A percentile compares a stretch with the other conserved stretches of the same genome.
phyloP scores from a whole-genome alignment of 441 rosid species.

The Euphorbia celastroides region DNA sequence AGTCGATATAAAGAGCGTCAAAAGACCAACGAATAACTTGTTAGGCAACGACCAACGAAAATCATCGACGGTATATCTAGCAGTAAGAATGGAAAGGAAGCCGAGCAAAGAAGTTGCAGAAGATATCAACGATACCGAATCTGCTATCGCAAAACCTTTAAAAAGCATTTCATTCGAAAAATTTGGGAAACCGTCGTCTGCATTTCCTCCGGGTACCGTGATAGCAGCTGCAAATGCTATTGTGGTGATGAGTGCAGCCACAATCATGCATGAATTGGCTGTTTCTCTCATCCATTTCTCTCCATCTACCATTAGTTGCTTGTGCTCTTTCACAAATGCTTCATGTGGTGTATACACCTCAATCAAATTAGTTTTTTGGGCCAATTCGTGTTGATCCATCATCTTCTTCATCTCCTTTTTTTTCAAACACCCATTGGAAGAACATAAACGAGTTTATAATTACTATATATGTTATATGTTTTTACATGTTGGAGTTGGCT shows the following conservation, averaged over 20 bases:
- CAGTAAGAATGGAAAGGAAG: neutral
- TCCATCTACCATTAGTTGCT: neutral
- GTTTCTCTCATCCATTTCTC: constrained; percentile 18
- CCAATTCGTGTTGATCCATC: neutral
- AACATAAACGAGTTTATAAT: too few relatives aligned
- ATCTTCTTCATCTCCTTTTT: constrained; percentile 11
- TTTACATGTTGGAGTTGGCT: too few relatives aligned
- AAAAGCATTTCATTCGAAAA: neutral
- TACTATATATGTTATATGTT: too few relatives aligned
- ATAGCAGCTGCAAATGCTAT: constrained; percentile 35
- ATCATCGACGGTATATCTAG: neutral
- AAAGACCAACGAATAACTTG: neutral
- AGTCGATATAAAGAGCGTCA: neutral
- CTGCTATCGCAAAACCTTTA: constrained; percentile 11
- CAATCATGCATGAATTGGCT: constrained; percentile 21
- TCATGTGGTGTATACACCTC: neutral
- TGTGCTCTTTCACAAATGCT: neutral
- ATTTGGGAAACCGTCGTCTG: constrained; percentile 7
- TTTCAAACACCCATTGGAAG: too few relatives aligned
- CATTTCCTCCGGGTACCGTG: constrained; percentile 29
- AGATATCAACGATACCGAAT: constrained; percentile 10
- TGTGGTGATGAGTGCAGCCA: constrained; percentile 32
- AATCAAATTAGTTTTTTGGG: neutral
- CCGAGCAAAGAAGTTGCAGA: neutral
- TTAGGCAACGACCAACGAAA: neutral